Evolutionary conservation across 2,329 filamentous ascomycete genomes (phyloP).

Genomic region (Trichoderma brevicompactum): DNA sequence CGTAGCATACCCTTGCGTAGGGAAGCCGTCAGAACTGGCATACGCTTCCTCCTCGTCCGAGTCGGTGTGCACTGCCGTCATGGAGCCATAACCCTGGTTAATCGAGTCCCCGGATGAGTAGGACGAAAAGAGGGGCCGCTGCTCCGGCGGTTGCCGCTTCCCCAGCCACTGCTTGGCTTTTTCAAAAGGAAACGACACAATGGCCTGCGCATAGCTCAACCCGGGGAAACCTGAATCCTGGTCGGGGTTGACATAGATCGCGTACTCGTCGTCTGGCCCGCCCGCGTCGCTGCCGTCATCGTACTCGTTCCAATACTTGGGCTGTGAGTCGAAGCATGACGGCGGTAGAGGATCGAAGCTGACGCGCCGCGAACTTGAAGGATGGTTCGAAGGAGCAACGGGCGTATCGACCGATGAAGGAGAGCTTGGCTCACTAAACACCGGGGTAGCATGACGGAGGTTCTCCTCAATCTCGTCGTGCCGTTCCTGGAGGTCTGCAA

Average conservation of each 20-base stretch:
- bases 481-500: slow-evolving; percentile 55
- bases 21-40: slow-evolving; percentile 58
- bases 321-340: slow-evolving; percentile 36
- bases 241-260: slow-evolving; percentile 75
- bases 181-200: slow-evolving; percentile 55
- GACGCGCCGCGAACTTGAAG: slow-evolving; percentile 30
- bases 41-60: slow-evolving; percentile 54
- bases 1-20: slow-evolving; percentile 55
- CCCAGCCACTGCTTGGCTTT: slow-evolving; percentile 58
- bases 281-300: slow-evolving; percentile 75
- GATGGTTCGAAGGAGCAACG: slow-evolving; percentile 11
- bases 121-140: slow-evolving; percentile 31
- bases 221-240: slow-evolving; percentile 65
- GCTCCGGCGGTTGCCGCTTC: slow-evolving; percentile 36
- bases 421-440: slow-evolving; percentile 47
- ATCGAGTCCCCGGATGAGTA: slow-evolving; percentile 29
- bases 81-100: slow-evolving; percentile 40
- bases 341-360: slow-evolving; percentile 42
- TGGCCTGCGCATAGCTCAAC: slow-evolving; percentile 60
- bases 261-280: slow-evolving; percentile 65
- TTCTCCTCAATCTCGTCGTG: slow-evolving; percentile 55
- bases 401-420: slow-evolving; percentile 39
- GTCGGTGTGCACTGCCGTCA: slow-evolving; percentile 40
- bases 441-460: slow-evolving; percentile 52
- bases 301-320: slow-evolving; percentile 83